Base-by-base conservation (phyloP, 345 rosid genomes). In the Gossypium arboreum region DNA sequence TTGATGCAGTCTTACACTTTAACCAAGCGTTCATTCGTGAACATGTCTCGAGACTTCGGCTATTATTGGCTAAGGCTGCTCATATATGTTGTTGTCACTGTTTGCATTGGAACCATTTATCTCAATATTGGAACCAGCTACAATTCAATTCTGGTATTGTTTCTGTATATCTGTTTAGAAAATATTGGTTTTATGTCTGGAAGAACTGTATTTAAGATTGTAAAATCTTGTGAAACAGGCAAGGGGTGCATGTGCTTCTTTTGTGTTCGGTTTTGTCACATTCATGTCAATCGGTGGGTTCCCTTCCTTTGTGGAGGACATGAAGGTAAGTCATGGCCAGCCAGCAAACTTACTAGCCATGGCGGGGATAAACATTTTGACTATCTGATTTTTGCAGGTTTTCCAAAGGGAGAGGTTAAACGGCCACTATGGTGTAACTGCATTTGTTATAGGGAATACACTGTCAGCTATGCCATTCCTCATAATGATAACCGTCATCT, bases 31-130 rank as follows among this genome's bases (percentile, higher is more conserved):
- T 92, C 97, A 9, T 89, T 88, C 84, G 75, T 86, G 76, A 94
- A 94, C 88, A 94, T 94, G 98, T 94, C 95, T 20, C 85, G 98
- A 70, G 98, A 94, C 83, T 92, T 94, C 29, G 98, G 97, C 16
- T 59, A 59, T 59, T 59, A 59, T 59, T 59, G 64, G 64, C 41
- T 59, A 25, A 59, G 64, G 41, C 41, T 59, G 41, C 64, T 59
- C 12, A 59, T 59, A 25, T 59, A 59, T 59, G 39, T 59, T 59
- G 64, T 59, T 24, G 64, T 59, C 17, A 59, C 41, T 12, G 13
- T 59, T 5, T 59, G 64, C 64, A 59, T 59, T 25, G 64, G 64
- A 59, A 59, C 64, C 64, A 59, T 59, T 59, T 59, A 59, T 59
- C 29, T 59, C 64, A 59, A 59, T 25, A 17, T 59, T 25, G 64